Evolutionary conservation across 208 protist genomes (phyloP).

Genomic region (Spongospora subterranea): DNA sequence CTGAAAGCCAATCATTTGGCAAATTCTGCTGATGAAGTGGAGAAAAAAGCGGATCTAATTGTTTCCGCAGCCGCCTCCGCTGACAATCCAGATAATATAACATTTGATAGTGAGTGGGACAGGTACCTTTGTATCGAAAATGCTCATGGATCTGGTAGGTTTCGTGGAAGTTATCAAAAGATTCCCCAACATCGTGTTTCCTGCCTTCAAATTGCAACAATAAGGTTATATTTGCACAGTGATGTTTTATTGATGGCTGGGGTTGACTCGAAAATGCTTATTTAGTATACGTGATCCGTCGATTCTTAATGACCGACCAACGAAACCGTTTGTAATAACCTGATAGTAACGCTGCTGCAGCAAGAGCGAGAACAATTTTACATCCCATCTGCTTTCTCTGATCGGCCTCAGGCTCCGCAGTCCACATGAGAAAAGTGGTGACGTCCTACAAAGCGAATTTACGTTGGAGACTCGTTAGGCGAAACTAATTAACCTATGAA

Average conservation of each 20-base stretch:
- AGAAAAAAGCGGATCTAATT: conserved; percentile 47
- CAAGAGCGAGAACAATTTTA: conserved; percentile 64
- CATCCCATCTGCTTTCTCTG: conserved; percentile 76
- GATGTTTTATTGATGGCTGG: neutral
- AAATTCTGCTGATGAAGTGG: neutral
- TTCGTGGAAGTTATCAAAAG: conserved; percentile 41
- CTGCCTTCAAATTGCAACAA: conserved; percentile 43
- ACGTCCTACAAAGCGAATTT: conserved; percentile 51
- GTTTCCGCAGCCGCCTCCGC: conserved; percentile 12
- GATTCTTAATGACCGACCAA: conserved; percentile 78
- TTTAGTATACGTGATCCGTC: conserved; percentile 72
- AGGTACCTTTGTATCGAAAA: neutral
- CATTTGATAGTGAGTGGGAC: conserved; percentile 30
- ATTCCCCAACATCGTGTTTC: conserved; percentile 54
- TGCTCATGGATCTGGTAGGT: neutral
- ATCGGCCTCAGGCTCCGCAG: conserved; percentile 81
- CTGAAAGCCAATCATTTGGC: conserved; percentile 45
- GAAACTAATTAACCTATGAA: conserved; percentile 86
- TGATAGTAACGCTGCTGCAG: conserved; percentile 61
- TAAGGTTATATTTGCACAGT: neutral
- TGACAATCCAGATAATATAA: conserved; percentile 26
- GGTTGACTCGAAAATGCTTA: neutral
- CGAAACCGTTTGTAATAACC: conserved; percentile 82
- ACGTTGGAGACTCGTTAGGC: conserved; percentile 80
- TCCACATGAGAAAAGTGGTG: conserved; percentile 73